Base-by-base conservation (phyloP, 2,329 filamentous ascomycete species). In the Lecanicillium sp. region DNA sequence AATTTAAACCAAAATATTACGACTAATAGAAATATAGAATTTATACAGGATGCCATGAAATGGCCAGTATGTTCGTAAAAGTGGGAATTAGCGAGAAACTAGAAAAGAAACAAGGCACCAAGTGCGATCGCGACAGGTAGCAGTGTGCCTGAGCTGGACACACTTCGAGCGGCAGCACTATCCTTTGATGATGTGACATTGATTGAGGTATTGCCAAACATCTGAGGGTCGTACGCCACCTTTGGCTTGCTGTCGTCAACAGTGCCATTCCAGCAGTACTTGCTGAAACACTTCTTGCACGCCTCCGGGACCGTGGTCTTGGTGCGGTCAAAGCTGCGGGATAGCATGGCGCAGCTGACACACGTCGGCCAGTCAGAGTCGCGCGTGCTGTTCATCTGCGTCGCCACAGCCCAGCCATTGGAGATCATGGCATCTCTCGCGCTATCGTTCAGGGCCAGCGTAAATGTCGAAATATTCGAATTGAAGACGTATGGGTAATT, bases 191-290 rank as follows among this genome's bases (percentile, higher is more conserved):
- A 32, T 17, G 47, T 29, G 20, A 45, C 27, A n/a, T 41, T 26
- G 9, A 49, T 33, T 6, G 35, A 40, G 2, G n/a, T 40, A 27
- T 49, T 49, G 9, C 48, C 45, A 32, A 33, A 44, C 35, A 44
- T 11, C 41, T 44, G 14, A 15, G 48, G 48, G 2, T 33, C 27
- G 17, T 49, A 49, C 4, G 35, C 15, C 8, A 27, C 6, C 11
- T 20, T 15, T 14, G 65, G 60, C 1, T 58, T 55, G 10, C 54
- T 49, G 43, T 63, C 62, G 23, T 65, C 61, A 29, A 67, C 49
- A 14, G 79, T 87, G n/a, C 93, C 93, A 63, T 96, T 79, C 93
- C 93, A 98, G 77, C 93, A 98, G 70, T 96, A 96, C 17, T 72
- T 67, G 11, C 72, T 56, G 66, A 96, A 97, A 70, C 93, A 98